Conservation (phyloP, 257 asterid species). For the Capsicum baccatum region DNA sequence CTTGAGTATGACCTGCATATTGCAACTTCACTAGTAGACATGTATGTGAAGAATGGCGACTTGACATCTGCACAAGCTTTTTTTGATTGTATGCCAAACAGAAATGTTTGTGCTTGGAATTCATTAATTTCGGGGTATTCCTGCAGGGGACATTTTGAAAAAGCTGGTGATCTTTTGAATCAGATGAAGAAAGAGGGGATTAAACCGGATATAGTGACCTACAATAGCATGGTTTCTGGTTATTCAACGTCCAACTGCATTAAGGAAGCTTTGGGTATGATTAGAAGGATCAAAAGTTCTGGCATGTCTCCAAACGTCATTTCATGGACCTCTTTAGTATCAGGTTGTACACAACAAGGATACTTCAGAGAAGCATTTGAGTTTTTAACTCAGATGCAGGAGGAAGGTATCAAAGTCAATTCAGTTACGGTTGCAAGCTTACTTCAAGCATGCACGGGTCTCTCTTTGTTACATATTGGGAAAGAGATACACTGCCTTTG, state of each 20-base stretch:
- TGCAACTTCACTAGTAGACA: constrained; percentile 58
- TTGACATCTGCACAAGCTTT: constrained; percentile 48
- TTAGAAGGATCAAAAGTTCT: constrained; percentile 46
- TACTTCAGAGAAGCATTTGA: constrained; percentile 45
- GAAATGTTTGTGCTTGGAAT: constrained; percentile 61
- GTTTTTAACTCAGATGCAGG: constrained; percentile 54
- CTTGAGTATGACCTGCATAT: constrained; percentile 47
- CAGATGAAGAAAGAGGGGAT: constrained; percentile 55
- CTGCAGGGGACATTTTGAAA: constrained; percentile 50
- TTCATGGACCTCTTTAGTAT: constrained; percentile 72
- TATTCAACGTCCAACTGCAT: constrained; percentile 48
- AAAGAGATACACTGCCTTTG: constrained; percentile 56
- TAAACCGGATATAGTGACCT: constrained; percentile 59
- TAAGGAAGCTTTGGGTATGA: constrained; percentile 53
- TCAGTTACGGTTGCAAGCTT: constrained; percentile 58
- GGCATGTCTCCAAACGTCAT: constrained; percentile 58
- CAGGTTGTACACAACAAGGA: constrained; percentile 63
- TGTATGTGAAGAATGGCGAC: constrained; percentile 61
- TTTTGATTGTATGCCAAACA: constrained; percentile 47
- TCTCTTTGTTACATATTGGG: constrained; percentile 57
- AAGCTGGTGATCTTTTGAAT: constrained; percentile 47
- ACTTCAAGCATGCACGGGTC: constrained; percentile 54
- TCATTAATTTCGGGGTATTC: constrained; percentile 62
- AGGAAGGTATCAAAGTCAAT: constrained; percentile 55
- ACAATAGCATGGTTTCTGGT: constrained; percentile 65